phyloP scores from a whole-genome alignment of 768 basidiomycete species.

The Podaxis mareebaensis region DNA sequence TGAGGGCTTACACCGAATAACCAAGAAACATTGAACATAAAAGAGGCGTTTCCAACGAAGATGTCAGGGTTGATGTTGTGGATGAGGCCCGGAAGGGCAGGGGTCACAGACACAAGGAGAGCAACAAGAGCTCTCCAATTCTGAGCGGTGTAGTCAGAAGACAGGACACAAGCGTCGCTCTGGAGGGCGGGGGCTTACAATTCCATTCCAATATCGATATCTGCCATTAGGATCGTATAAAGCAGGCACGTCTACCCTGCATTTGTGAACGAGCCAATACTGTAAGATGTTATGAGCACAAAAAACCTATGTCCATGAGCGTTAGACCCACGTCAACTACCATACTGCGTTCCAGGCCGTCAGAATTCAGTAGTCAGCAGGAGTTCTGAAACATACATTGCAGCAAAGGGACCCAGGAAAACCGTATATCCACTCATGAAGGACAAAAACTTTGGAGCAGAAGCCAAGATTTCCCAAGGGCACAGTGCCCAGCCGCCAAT shows the following conservation, averaged over 20 bases:
- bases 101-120: conserved; percentile 65
- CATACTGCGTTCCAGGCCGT: conserved; percentile 33
- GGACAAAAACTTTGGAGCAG: conserved; percentile 65
- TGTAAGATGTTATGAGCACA: conserved; percentile 24
- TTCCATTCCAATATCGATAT: conserved; percentile 76
- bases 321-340: conserved; percentile 41
- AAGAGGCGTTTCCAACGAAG: conserved; percentile 54
- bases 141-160: conserved; percentile 32
- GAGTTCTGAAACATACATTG: conserved; percentile 51
- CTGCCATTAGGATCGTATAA: conserved; percentile 82
- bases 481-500: conserved; percentile 85
- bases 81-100: conserved; percentile 76
- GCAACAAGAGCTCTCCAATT: conserved; percentile 83
- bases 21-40: conserved; percentile 74
- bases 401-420: conserved; percentile 84
- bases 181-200: conserved; percentile 42
- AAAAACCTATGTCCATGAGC: background rate
- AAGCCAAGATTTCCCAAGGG: conserved; percentile 82
- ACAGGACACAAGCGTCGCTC: background rate
- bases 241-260: conserved; percentile 77
- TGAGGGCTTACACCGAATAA: conserved; percentile 62
- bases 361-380: background rate
- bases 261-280: conserved; percentile 78
- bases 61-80: conserved; percentile 70
- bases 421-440: conserved; percentile 88